These are phyloP conservation scores for Jacaranda copaia DNA, from an alignment of 257 asterid species.

Conservation along the genomic window DNA sequence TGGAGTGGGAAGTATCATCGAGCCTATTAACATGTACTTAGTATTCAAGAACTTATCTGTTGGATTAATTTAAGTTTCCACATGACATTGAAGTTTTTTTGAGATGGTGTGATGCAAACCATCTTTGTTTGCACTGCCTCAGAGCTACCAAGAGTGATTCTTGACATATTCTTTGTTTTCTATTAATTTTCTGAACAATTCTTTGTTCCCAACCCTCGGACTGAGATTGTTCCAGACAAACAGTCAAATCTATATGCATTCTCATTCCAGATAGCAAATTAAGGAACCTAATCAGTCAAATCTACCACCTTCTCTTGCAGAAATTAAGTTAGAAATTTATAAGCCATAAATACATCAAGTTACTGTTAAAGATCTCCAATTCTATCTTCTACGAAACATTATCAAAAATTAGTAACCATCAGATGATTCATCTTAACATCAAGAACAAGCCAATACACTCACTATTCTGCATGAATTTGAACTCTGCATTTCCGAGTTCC, in stretches of 20 bases:
- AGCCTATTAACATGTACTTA: conserved; percentile 1
- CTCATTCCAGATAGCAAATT: background rate
- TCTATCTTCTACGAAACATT: background rate
- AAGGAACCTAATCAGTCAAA: background rate
- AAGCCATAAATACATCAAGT: background rate
- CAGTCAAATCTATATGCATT: background rate
- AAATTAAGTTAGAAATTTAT: background rate
- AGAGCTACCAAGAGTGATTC: background rate
- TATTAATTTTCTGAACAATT: background rate
- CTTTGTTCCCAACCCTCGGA: background rate
- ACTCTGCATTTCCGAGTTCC: background rate
- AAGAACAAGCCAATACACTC: background rate
- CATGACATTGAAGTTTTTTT: background rate
- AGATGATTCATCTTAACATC: background rate
- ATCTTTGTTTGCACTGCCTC: background rate
- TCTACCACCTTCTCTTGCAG: background rate
- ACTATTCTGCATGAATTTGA: background rate
- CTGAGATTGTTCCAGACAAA: background rate
- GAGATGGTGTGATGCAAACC: background rate
- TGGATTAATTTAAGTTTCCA: background rate
- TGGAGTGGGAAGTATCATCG: background rate
- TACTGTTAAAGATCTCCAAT: background rate
- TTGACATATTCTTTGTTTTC: background rate
- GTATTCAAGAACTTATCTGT: conserved; percentile 1
- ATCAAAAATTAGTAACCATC: background rate